Percentiles rank a stretch among this genome's conserved stretches.
Conservation (phyloP, 2,329 filamentous ascomycete species). For the Diaporthe sp. region DNA sequence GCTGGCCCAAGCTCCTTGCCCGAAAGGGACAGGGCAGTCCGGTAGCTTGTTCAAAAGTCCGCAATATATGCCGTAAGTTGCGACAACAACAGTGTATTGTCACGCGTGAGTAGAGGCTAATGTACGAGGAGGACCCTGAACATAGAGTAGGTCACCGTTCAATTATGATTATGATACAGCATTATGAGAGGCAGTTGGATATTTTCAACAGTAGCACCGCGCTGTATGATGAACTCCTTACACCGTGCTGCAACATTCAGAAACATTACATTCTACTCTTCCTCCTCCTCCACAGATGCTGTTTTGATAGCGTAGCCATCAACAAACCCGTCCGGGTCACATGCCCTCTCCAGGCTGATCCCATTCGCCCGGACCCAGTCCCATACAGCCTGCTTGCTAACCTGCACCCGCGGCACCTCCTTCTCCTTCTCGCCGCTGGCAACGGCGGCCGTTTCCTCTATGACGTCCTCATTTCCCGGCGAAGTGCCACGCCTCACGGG, state of each 20-base stretch:
- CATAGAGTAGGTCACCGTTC: neutral
- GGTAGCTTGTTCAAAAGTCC: neutral
- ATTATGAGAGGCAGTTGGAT: neutral
- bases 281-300: constrained; percentile 52
- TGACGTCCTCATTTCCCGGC: constrained; percentile 40
- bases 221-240: neutral
- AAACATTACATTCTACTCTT: constrained; percentile 41
- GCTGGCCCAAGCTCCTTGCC: constrained; percentile 37
- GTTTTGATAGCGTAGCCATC: constrained; percentile 72
- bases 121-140: neutral
- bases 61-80: neutral
- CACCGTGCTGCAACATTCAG: neutral
- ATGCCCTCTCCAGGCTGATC: constrained; percentile 74
- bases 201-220: neutral
- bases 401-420: constrained; percentile 56
- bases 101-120: neutral
- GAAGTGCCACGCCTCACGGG: constrained; percentile 23
- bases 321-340: constrained; percentile 82
- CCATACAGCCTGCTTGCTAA: constrained; percentile 70
- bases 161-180: neutral
- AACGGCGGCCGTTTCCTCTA: constrained; percentile 41
- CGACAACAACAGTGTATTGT: neutral
- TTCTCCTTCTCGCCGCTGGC: constrained; percentile 48
- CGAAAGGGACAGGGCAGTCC: neutral
- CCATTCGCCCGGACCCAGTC: constrained; percentile 75